Conservation (phyloP, 495 filamentous ascomycete species). For the Extremus antarcticus region DNA sequence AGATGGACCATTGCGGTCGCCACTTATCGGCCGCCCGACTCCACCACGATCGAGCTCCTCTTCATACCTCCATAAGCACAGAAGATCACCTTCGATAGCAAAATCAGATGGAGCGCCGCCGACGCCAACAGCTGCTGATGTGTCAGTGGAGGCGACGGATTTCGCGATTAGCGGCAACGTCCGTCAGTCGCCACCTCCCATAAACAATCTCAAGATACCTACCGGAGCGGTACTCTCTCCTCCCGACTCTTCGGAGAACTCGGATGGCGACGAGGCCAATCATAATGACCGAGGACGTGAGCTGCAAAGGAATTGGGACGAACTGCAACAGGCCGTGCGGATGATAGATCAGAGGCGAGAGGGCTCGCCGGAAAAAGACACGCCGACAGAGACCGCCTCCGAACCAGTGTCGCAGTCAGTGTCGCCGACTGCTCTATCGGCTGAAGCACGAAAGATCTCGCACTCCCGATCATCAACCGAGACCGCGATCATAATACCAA, state of each 20-base stretch:
- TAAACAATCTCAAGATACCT: constrained; percentile 61
- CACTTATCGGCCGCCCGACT: constrained; percentile 33
- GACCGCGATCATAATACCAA: constrained; percentile 34
- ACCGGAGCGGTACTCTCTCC: constrained; percentile 75
- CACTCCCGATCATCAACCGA: constrained; percentile 85
- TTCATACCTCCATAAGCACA: constrained; percentile 58
- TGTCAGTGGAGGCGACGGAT: constrained; percentile 21
- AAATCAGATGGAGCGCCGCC: constrained; percentile 23
- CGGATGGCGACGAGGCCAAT: constrained; percentile 63
- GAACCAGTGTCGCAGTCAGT: constrained; percentile 7
- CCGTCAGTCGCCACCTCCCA: constrained; percentile 68
- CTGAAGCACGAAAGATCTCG: constrained; percentile 54
- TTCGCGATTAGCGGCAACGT: constrained; percentile 35
- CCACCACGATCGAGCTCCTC: constrained; percentile 65
- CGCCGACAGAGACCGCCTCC: neutral
- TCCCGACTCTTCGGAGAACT: constrained; percentile 66
- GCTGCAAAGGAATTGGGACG: constrained; percentile 51
- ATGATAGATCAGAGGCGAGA: constrained; percentile 59
- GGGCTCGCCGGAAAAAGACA: constrained; percentile 42
- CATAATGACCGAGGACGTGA: constrained; percentile 40
- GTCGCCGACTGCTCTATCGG: constrained; percentile 35
- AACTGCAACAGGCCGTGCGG: constrained; percentile 73
- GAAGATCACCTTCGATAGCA: constrained; percentile 49
- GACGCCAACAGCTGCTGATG: constrained; percentile 30
- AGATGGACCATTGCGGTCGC: constrained; percentile 20